Percentiles rank a stretch among this genome's conserved stretches.
phyloP scores from a whole-genome alignment of 164 flowering plant genomes.

The Brasenia schreberi region DNA sequence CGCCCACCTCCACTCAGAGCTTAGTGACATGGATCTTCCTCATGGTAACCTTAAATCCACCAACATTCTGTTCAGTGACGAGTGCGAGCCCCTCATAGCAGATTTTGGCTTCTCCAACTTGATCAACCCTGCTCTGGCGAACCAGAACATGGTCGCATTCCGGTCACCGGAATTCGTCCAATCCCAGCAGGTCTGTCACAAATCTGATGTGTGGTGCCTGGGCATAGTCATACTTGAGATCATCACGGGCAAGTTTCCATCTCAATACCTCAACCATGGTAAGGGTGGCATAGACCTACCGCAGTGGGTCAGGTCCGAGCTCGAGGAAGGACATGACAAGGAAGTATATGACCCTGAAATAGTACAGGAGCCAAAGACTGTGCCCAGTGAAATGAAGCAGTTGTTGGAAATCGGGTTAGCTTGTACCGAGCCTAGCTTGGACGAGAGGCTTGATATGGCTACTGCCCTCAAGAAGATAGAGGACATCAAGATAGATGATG shows the following conservation, averaged over 20 bases:
- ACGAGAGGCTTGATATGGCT: constrained; percentile 33
- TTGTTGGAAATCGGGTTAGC: constrained; percentile 47
- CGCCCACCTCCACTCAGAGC: constrained; percentile 46
- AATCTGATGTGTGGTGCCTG: constrained; percentile 70
- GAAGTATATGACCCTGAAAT: constrained; percentile 76
- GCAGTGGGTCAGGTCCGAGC: constrained; percentile 51
- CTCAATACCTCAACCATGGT: constrained; percentile 60
- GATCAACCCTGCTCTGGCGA: constrained; percentile 26
- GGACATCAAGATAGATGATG: constrained; percentile 21
- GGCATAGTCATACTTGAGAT: constrained; percentile 73
- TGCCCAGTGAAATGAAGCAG: constrained; percentile 19
- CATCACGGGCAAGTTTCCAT: constrained; percentile 76
- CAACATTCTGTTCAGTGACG: constrained; percentile 48
- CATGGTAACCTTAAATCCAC: constrained; percentile 93
- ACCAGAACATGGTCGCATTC: constrained; percentile 53
- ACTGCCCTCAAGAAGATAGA: constrained; percentile 61
- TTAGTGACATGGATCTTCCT: constrained; percentile 36
- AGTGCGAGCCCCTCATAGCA: constrained; percentile 43
- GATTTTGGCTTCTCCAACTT: constrained; percentile 54
- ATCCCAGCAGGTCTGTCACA: constrained; percentile 36
- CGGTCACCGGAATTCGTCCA: constrained; percentile 48
- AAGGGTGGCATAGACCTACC: constrained; percentile 82
- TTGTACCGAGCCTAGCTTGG: constrained; percentile 39
- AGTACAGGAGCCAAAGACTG: constrained; percentile 6
- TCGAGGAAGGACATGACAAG: constrained; percentile 25